These are phyloP conservation scores for Amorphotheca resinae DNA, from an alignment of 495 filamentous ascomycete species.

Conservation along the genomic window DNA sequence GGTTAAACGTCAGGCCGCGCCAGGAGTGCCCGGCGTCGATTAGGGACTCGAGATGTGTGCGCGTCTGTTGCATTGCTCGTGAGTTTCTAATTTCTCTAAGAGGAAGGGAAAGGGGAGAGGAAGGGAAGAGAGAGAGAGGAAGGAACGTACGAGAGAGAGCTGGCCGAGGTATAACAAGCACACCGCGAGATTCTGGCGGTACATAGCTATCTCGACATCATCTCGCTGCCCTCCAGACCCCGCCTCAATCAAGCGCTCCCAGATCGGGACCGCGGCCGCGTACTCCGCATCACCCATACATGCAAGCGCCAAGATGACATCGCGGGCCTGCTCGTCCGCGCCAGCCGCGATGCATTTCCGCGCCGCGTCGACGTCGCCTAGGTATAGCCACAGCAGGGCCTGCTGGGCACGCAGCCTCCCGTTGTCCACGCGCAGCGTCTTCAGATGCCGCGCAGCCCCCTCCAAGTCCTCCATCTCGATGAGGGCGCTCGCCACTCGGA, in stretches of 20 bases:
- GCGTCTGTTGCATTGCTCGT: constrained; percentile 36
- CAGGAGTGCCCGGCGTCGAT: constrained; percentile 50
- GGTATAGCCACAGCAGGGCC: constrained; percentile 57
- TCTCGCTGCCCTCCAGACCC: constrained; percentile 22
- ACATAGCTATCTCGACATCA: constrained; percentile 38
- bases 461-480: constrained; percentile 85
- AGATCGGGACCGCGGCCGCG: constrained; percentile 44
- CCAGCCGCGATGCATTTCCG: constrained; percentile 30
- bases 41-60: constrained; percentile 48
- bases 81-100: neutral
- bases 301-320: constrained; percentile 49
- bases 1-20: constrained; percentile 71
- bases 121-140: neutral
- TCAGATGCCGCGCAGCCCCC: constrained; percentile 59
- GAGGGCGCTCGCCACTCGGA: constrained; percentile 65
- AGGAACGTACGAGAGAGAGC: constrained; percentile 51
- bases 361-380: constrained; percentile 67
- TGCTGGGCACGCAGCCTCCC: constrained; percentile 30
- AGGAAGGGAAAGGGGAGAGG: neutral
- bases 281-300: constrained; percentile 72
- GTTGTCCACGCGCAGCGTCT: constrained; percentile 24
- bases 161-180: constrained; percentile 67
- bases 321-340: constrained; percentile 19
- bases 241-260: constrained; percentile 41
- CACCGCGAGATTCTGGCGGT: constrained; percentile 69